A percentile compares a stretch with the other conserved stretches of the same genome.
phyloP scores from a whole-genome alignment of 768 basidiomycete genomes.

The Fibroporia radiculosa region DNA sequence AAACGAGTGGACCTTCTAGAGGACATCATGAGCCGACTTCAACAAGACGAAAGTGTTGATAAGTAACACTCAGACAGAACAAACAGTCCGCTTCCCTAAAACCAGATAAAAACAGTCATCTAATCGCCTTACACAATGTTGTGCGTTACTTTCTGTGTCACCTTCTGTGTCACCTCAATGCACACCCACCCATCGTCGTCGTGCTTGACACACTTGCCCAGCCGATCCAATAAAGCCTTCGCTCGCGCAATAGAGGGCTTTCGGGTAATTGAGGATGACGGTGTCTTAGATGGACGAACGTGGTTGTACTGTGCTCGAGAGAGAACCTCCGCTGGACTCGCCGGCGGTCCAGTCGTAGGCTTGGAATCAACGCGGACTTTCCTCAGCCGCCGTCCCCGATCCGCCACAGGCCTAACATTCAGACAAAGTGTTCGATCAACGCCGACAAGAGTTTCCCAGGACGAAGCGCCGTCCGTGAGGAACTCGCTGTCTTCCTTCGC shows the following conservation, averaged over 20 bases:
- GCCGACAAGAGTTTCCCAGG: slow-evolving; percentile 18
- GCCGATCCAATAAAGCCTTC: slow-evolving; percentile 15
- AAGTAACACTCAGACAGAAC: too few species aligned
- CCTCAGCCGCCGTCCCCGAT: slow-evolving; percentile 11
- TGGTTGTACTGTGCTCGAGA: slow-evolving; percentile 23
- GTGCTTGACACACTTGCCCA: slow-evolving; percentile 17
- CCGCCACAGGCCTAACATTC: slow-evolving; percentile 11
- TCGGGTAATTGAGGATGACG: not conserved
- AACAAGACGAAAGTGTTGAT: too few species aligned
- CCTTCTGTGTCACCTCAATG: slow-evolving; percentile 23
- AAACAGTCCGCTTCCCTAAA: too few species aligned
- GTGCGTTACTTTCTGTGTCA: slow-evolving; percentile 19
- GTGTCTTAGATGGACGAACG: not conserved
- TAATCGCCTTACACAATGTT: slow-evolving; percentile 7
- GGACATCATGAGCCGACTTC: too few species aligned
- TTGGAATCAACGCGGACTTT: slow-evolving; percentile 11
- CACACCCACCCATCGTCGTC: slow-evolving; percentile 23
- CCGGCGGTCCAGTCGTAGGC: slow-evolving; percentile 12
- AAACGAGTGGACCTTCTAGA: too few species aligned
- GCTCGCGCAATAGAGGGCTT: slow-evolving; percentile 6
- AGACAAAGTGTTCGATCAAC: slow-evolving; percentile 13
- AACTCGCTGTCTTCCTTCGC: not conserved
- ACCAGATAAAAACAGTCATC: too few species aligned
- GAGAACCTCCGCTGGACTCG: slow-evolving; percentile 22
- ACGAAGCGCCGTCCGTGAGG: not conserved